A percentile compares a stretch with the other conserved stretches of the same genome.
phyloP scores from a whole-genome alignment of 208 protist species.

The Crithidia brevicula region DNA sequence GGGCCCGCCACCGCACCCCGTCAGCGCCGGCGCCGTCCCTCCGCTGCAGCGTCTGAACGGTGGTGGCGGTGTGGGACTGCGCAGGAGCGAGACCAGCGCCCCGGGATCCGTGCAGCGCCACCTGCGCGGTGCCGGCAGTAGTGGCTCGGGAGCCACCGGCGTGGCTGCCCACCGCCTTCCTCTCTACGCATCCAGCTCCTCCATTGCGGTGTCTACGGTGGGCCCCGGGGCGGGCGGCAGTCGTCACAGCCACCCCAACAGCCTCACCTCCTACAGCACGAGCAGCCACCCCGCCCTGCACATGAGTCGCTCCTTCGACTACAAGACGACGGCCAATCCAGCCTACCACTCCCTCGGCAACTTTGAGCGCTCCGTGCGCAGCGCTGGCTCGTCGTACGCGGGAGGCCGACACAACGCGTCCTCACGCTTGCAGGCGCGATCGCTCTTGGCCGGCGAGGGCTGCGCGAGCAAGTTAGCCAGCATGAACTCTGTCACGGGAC shows the following conservation, averaged over 20 bases:
- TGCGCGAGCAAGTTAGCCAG: conserved; percentile 6
- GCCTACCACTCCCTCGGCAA: conserved; percentile 24
- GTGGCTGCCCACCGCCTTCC: not conserved
- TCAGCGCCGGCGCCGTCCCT: not conserved
- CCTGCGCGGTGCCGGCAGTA: not conserved
- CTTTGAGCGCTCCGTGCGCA: conserved; percentile 25
- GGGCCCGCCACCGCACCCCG: conserved; percentile 1
- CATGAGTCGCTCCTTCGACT: conserved; percentile 37
- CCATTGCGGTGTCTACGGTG: not conserved
- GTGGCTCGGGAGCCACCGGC: not conserved
- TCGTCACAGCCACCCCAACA: conserved; percentile 14
- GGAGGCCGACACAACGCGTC: not conserved
- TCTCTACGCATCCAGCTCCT: conserved; percentile 17
- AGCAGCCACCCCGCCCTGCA: conserved; percentile 28
- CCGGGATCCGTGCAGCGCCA: conserved; percentile 4
- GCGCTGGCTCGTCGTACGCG: conserved; percentile 18
- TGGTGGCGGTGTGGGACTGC: not conserved
- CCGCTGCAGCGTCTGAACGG: not conserved
- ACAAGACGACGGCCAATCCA: conserved; percentile 38
- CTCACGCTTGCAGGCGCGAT: conserved; percentile 2
- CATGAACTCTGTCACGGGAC: conserved; percentile 12
- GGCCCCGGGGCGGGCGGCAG: not conserved
- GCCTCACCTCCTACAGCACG: conserved; percentile 22
- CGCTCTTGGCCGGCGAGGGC: conserved; percentile 14
- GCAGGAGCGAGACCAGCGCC: not conserved